phyloP scores from a whole-genome alignment of 257 asterid genomes.

The Parsonsia alboflavescens region DNA sequence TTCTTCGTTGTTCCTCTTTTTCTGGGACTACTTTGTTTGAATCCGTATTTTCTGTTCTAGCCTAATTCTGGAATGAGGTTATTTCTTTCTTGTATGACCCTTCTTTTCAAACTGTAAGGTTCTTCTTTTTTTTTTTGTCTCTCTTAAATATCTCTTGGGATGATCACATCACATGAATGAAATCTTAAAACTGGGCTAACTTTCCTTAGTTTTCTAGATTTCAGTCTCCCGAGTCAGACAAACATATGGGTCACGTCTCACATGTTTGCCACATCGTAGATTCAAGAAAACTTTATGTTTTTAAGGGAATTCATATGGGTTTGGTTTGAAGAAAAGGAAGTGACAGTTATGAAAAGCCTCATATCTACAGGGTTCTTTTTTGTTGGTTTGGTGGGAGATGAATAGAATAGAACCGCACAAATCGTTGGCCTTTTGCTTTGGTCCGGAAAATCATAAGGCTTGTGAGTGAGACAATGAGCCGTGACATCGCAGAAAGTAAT shows the following conservation, averaged over 20 bases:
- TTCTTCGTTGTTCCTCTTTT: neutral
- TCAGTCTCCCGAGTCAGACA: neutral
- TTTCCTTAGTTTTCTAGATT: neutral
- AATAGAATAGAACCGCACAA: constrained; percentile 1
- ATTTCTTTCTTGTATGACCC: neutral
- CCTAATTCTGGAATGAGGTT: neutral
- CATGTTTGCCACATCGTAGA: neutral
- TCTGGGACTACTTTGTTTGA: neutral
- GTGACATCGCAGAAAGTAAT: constrained; percentile 18
- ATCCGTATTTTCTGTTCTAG: neutral
- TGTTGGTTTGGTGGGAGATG: neutral
- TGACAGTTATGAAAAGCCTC: constrained; percentile 20
- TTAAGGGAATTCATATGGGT: neutral
- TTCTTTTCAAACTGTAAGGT: constrained; percentile 3
- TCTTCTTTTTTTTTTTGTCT: neutral
- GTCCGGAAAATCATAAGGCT: constrained; percentile 9
- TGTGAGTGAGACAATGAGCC: constrained; percentile 10
- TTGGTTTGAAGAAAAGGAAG: constrained; percentile 23
- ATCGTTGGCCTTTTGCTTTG: constrained; percentile 1
- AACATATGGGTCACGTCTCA: constrained; percentile 5
- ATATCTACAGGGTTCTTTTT: neutral
- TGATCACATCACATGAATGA: constrained; percentile 1
- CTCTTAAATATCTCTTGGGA: constrained; percentile 18
- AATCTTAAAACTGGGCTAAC: neutral
- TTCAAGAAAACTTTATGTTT: constrained; percentile 7